phyloP scores from a whole-genome alignment of 768 basidiomycete genomes.

The Tephrocybe rancida region DNA sequence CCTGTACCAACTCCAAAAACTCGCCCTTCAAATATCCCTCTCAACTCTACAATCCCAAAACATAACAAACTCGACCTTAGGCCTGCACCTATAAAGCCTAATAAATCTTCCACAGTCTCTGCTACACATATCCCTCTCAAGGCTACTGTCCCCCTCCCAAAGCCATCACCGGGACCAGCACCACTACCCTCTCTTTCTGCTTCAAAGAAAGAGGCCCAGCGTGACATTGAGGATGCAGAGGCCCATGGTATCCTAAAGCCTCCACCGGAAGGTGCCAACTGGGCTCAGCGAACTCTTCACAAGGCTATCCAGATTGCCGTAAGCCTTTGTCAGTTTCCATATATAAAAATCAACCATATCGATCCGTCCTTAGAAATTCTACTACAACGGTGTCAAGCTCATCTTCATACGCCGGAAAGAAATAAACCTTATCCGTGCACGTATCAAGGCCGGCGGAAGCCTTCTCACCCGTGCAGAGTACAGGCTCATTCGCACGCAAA shows the following conservation, averaged over 20 bases:
- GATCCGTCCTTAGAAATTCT: constrained; percentile 69
- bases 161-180: constrained; percentile 19
- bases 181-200: constrained; percentile 25
- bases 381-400: constrained; percentile 73
- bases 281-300: constrained; percentile 52
- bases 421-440: constrained; percentile 52
- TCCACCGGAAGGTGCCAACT: constrained; percentile 62
- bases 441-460: constrained; percentile 60
- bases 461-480: constrained; percentile 69
- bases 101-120: constrained; percentile 26
- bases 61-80: constrained; percentile 55
- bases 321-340: constrained; percentile 16
- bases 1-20: constrained; percentile 24
- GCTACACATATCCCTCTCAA: constrained; percentile 29
- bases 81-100: constrained; percentile 59
- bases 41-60: constrained; percentile 32
- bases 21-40: neutral
- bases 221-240: constrained; percentile 67
- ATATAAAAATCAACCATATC: neutral
- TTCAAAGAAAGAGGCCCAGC: constrained; percentile 55
- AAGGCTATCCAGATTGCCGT: constrained; percentile 50
- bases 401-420: constrained; percentile 64
- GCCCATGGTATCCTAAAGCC: constrained; percentile 70
- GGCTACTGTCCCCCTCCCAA: constrained; percentile 28
- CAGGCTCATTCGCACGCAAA: constrained; percentile 67